Percentiles rank a stretch among this genome's conserved stretches.
Conservation (phyloP, 257 asterid genomes). For the Jacaranda mimosifolia region DNA sequence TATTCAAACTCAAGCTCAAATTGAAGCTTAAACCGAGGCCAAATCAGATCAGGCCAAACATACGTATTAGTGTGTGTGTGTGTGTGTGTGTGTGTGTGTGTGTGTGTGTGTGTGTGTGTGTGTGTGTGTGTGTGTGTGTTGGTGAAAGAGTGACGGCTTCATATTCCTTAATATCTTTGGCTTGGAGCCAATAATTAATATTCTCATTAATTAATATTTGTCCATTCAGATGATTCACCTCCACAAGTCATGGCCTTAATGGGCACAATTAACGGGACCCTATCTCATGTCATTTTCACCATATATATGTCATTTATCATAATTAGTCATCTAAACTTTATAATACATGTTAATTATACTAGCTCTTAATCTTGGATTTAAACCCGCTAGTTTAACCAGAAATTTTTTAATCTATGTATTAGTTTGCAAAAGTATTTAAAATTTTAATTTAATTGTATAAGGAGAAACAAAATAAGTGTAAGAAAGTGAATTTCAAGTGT, state of each 20-base stretch:
- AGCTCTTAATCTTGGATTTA: no score
- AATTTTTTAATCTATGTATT: no score
- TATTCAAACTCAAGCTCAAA: no score
- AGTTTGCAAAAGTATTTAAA: no score
- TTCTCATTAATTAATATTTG: conserved; percentile 1
- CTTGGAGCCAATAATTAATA: conserved; percentile 40
- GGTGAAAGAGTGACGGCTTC: conserved; percentile 51
- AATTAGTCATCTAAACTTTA: no score
- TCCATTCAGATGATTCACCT: conserved; percentile 42
- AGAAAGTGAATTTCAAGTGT: no score
- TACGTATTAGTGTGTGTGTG: neutral
- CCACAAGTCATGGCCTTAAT: conserved; percentile 43
- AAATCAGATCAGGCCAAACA: no score
- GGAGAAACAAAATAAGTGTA: no score
- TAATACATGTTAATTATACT: no score
- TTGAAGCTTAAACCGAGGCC: no score
- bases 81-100: conserved; percentile 20
- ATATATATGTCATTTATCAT: neutral
- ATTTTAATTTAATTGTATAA: no score
- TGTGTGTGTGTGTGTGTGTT: conserved; percentile 15
- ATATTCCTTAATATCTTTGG: conserved; percentile 33
- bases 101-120: conserved; percentile 11
- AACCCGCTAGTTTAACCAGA: no score
- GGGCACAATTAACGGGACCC: conserved; percentile 23
- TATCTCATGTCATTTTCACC: conserved; percentile 24